These are phyloP conservation scores for Begonia peltatifolia DNA, from an alignment of 306 rosid species.

Conservation along the genomic window DNA sequence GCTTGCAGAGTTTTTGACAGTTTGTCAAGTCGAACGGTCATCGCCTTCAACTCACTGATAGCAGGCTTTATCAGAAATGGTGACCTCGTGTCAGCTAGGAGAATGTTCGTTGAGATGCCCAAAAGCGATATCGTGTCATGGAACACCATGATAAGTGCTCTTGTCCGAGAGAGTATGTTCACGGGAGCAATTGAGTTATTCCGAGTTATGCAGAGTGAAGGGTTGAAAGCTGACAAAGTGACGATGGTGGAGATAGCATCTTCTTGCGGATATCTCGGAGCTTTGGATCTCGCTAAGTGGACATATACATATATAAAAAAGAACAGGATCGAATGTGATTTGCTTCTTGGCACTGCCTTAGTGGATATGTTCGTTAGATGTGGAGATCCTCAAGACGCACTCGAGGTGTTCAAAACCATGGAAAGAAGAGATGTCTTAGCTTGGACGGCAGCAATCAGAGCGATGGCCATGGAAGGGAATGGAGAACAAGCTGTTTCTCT, in stretches of 20 bases:
- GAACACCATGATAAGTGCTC: slow-evolving; percentile 63
- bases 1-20: slow-evolving; percentile 36
- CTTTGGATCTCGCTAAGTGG: slow-evolving; percentile 61
- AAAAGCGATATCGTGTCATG: slow-evolving; percentile 52
- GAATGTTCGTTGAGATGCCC: slow-evolving; percentile 45
- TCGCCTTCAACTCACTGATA: slow-evolving; percentile 61
- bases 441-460: slow-evolving; percentile 78
- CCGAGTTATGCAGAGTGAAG: slow-evolving; percentile 45
- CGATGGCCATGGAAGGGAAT: slow-evolving; percentile 66
- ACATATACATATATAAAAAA: slow-evolving; percentile 29
- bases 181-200: slow-evolving; percentile 54
- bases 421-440: slow-evolving; percentile 44
- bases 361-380: slow-evolving; percentile 74
- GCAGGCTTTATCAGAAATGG: slow-evolving; percentile 50
- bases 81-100: slow-evolving; percentile 36
- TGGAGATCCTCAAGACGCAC: slow-evolving; percentile 48
- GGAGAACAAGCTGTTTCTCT: slow-evolving; percentile 38
- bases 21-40: slow-evolving; percentile 43
- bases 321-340: slow-evolving; percentile 37
- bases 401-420: slow-evolving; percentile 40
- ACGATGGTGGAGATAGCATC: slow-evolving; percentile 69
- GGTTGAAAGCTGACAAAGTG: slow-evolving; percentile 47
- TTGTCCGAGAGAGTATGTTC: slow-evolving; percentile 52
- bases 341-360: slow-evolving; percentile 61
- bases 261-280: slow-evolving; percentile 67